Conservation (phyloP, 495 filamentous ascomycete species). For the Podospora pseudoanserina region DNA sequence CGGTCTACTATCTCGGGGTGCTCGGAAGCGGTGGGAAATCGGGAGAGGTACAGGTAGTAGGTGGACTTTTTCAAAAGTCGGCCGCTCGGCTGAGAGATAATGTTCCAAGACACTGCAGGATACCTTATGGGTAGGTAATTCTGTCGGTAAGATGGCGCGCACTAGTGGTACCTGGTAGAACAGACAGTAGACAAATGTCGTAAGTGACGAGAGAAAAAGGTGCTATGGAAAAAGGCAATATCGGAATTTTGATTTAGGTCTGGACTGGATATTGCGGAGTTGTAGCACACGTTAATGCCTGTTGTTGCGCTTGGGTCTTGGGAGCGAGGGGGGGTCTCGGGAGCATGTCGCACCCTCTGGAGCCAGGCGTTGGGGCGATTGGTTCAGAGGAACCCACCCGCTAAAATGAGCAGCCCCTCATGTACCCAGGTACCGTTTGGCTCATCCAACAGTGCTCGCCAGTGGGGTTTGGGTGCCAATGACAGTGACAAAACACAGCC, state of each 20-base stretch:
- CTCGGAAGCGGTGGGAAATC: not conserved
- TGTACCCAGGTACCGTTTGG: not conserved
- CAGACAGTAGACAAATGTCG: not conserved
- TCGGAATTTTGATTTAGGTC: slow-evolving; percentile 10
- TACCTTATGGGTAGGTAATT: not conserved
- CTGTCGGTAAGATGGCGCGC: not conserved
- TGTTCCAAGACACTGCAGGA: not conserved
- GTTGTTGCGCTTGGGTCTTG: slow-evolving; percentile 16
- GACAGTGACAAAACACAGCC: slow-evolving; percentile 3
- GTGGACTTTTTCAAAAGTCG: not conserved
- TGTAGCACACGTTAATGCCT: slow-evolving; percentile 13
- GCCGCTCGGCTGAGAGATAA: not conserved
- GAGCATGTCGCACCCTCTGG: not conserved
- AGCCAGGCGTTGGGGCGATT: slow-evolving; percentile 12
- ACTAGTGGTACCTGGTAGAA: not conserved
- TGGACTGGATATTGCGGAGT: slow-evolving; percentile 14
- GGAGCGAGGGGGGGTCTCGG: not conserved
- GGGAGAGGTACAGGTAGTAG: not conserved
- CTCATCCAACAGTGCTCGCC: not conserved
- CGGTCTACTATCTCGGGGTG: slow-evolving; percentile 3
- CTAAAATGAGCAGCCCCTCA: slow-evolving; percentile 10
- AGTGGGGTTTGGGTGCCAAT: slow-evolving; percentile 19
- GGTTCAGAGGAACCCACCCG: slow-evolving; percentile 17
- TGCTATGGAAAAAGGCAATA: slow-evolving; percentile 1
- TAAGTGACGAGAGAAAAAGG: not conserved